Evolutionary conservation across 345 rosid species (phyloP), one percentile per base, ranked within the genome.

Genomic region (Microcos paniculata): DNA sequence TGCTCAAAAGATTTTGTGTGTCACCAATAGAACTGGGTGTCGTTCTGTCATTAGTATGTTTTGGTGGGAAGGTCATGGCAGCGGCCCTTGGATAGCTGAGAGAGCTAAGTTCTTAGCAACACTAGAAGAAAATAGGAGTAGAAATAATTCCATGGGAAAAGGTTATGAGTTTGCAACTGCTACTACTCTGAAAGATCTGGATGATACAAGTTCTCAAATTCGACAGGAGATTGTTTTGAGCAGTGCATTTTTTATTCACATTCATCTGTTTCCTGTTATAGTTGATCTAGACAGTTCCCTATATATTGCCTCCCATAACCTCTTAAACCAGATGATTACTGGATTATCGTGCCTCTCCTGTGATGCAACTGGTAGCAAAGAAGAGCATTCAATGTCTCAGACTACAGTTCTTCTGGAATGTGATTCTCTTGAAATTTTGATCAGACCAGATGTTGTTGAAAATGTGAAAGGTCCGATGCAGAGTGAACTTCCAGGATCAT

Each of bases 401-500:
- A 75, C 89, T 56, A 84, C 97, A 82, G 62, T 93, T 69, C 84
- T 86, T 72, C 72, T 93, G 79, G 95, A 92, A 77, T 93, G 97
- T 79, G 93, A 88, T 78, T 88, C 88, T 74, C 6, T 92, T 62
- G 95, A 93, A 82, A 76, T 92, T 84, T 77, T 79, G 57, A 80
- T 96, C 76, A 88, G 86, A 82, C 95, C 93, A 63, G 87, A 89
- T 76, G 72, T 79, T 62, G 86, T 58, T 74, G 88, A 80, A 38
- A 84, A 77, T 72, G 65, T 85, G 30, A 87, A 84, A 78, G 76
- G 82, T 77, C 85, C 91, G 56, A 82, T 92, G 80, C 97, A 90
- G 86, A 87, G 72, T 66, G 97, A 93, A 83, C 96, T 93, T 81
- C 92, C 94, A 55, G 99, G 99, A 70, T 85, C 92, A 28, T 96